Evolutionary conservation across 495 filamentous ascomycete genomes (phyloP), one percentile per base, ranked within the genome.

Genomic region (Aspergillus taichungensis): DNA sequence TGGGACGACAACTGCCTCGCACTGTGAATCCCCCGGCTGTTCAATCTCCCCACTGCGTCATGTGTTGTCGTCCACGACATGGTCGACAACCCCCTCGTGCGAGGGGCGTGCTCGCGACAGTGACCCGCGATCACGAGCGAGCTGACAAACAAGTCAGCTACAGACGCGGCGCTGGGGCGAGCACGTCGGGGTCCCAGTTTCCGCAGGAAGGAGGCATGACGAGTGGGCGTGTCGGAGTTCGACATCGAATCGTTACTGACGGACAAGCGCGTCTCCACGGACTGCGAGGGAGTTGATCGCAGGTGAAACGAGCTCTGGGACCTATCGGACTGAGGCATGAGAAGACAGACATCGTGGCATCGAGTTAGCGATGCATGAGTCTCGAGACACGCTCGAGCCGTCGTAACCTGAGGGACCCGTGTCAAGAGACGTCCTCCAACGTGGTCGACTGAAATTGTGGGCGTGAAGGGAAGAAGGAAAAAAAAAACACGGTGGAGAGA

Each of bases 111-210:
- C 18, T 75, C 67, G 49, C 64, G 64, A 53, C 83, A 87, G 42
- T 74, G 69, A 37, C 80, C 72, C 38, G 82, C 85, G 49, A 74
- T 64, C 43, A 80, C 78, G 45, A 88, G 62, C 35, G 81, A 80
- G 51, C 71, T 63, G 47, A 88, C 75, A 60, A 89, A 87, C 46
- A 68, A 43, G 51, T 73, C 68, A 50, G 69, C 69, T 64, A 71
- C 56, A 48, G 65, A 64, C 54, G 61, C 61, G 51, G 64, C 54
- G 46, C 54, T 56, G 6, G 62, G 67, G 48, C 71, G 69, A 51
- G 66, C 55, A 32, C 64, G 71, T 59, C 64, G 52, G 54, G 63
- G 50, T 48, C 62, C 50, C 55, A 67, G 51, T 57, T 61, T 59
- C 59, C 56, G 18, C 18, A 24, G 58, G 46, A 59, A 47, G 36